A percentile compares a stretch with the other conserved stretches of the same genome.
These are phyloP conservation scores for Aspergillus amoenus DNA, from an alignment of 2,329 filamentous ascomycete species.

Conservation along the genomic window DNA sequence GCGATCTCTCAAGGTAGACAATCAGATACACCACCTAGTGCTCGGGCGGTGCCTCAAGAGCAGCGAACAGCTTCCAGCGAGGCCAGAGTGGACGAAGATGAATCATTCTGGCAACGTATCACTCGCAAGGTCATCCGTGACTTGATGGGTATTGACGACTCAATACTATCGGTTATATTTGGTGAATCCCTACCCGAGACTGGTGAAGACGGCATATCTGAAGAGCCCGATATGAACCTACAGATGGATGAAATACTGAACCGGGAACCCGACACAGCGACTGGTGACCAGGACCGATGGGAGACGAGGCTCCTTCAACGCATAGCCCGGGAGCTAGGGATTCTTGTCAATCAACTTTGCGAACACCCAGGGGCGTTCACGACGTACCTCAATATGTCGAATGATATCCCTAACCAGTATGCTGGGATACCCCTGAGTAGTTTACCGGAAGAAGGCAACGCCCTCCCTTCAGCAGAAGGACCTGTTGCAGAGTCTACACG, in stretches of 20 bases:
- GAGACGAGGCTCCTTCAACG: slow-evolving; percentile 75
- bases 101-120: slow-evolving; percentile 76
- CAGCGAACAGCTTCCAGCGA: slow-evolving; percentile 42
- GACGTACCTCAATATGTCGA: slow-evolving; percentile 68
- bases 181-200: slow-evolving; percentile 68
- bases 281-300: slow-evolving; percentile 34
- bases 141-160: slow-evolving; percentile 86
- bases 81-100: slow-evolving; percentile 49
- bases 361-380: slow-evolving; percentile 87
- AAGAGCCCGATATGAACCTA: slow-evolving; percentile 33
- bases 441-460: slow-evolving; percentile 26
- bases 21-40: slow-evolving; percentile 19
- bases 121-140: slow-evolving; percentile 85
- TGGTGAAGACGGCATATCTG: slow-evolving; percentile 17
- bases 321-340: slow-evolving; percentile 81
- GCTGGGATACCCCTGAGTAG: slow-evolving; percentile 66
- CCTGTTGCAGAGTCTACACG: slow-evolving; percentile 18
- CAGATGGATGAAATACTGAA: slow-evolving; percentile 36
- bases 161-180: slow-evolving; percentile 78
- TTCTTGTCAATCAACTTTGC: slow-evolving; percentile 78
- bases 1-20: slow-evolving; percentile 16
- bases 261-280: slow-evolving; percentile 26
- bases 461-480: slow-evolving; percentile 13
- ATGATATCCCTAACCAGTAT: slow-evolving; percentile 66
- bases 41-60: slow-evolving; percentile 56